Conservation (phyloP, 108 stramenopile species). For the Cyclotella atomus region DNA sequence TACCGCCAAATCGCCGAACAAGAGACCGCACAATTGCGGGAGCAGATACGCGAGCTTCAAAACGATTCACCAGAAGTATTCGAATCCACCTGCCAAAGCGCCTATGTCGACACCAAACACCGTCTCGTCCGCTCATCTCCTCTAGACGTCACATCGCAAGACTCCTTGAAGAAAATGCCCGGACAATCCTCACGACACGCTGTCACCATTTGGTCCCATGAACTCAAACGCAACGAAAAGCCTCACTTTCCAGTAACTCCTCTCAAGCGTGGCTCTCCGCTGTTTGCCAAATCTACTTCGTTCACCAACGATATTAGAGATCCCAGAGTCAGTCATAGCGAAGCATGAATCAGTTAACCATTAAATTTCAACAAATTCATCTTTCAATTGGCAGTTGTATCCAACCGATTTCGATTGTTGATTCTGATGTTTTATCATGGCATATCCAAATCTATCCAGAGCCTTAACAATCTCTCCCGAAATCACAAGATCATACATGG, state of each 20-base stretch:
- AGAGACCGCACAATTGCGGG: neutral
- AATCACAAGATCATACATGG: conserved; percentile 81
- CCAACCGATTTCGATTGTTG: no score
- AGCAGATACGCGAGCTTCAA: neutral
- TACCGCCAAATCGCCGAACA: conserved; percentile 10
- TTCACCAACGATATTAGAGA: conserved; percentile 22
- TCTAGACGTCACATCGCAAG: conserved; percentile 19
- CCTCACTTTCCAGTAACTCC: conserved; percentile 8
- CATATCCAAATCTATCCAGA: conserved; percentile 62
- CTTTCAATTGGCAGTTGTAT: no score
- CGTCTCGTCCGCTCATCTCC: conserved; percentile 13
- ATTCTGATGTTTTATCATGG: conserved; percentile 1
- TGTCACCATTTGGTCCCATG: conserved; percentile 27
- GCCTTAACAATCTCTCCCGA: conserved; percentile 67
- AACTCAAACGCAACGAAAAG: conserved; percentile 4
- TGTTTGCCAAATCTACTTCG: conserved; percentile 7
- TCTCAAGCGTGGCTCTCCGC: conserved; percentile 1
- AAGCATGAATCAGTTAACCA: conserved; percentile 3
- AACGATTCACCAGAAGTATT: conserved; percentile 10
- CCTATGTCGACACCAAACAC: conserved; percentile 1
- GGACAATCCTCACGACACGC: neutral
- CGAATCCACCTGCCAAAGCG: conserved; percentile 10
- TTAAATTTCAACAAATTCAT: no score
- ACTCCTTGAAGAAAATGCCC: conserved; percentile 12
- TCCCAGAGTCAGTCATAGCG: neutral